Base-by-base conservation (phyloP, 768 basidiomycete species). In the Lentinula boryana region DNA sequence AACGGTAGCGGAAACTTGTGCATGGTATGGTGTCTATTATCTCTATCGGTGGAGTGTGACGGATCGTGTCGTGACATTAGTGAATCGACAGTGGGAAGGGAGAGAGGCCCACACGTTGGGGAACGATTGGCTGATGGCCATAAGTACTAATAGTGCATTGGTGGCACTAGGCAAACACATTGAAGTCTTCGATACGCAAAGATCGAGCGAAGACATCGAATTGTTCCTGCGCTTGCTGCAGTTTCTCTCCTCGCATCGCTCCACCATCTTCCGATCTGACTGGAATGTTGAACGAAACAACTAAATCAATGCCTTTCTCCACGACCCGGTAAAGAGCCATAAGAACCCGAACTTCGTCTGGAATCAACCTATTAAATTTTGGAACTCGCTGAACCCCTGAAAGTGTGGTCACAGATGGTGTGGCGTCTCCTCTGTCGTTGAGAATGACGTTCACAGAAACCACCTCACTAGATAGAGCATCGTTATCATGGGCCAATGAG, bases 401-500 rank as follows among this genome's bases (percentile, higher is more conserved):
- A 27, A 97, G 81, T 41, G 85, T 68, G 61, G 84, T 77, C 1
- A 86, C 84, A 38, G 79, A 73, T 3, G 87, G 86, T 1, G 85
- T 89, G 9, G 67, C 62, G 65, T 81, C 82, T 31, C 74, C 74
- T 65, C 74, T 69, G 65, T 74, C 70, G 67, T 83, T 78, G 57
- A 70, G 68, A 36, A 80, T 63, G 3, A 76, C 67, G n/a, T 63
- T 60, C 31, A 84, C 71, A 2, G 68, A 69, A 18, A 78, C 61
- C 18, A 94, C 78, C 23, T 70, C 69, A 9, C 76, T 74, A 9
- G 79, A 78, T 44, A 72, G 64, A 5, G 96, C 92, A 23, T 81
- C 76, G 69, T 97, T 98, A 74, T 98, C 97, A 67, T 96, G 86
- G 12, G 95, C 95, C 48, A 98, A 74, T 1, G 94, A 88, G 57